Conservation (phyloP, 2,329 filamentous ascomycete genomes). For the Talaromyces sp. region DNA sequence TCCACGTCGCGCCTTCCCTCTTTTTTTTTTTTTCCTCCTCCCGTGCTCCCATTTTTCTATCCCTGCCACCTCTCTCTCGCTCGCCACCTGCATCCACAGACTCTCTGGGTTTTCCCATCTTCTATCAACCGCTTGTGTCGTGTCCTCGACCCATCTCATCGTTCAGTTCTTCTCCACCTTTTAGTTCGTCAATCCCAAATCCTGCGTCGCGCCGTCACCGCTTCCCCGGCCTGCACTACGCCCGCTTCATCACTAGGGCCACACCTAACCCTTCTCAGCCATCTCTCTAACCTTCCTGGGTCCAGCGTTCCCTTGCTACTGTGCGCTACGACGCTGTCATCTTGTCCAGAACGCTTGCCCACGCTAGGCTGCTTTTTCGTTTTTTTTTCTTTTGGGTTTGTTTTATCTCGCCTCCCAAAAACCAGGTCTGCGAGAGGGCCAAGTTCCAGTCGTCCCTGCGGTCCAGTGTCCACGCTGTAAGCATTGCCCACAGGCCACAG, state of each 20-base stretch:
- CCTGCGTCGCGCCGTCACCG: conserved; percentile 19
- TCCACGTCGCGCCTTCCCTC: background rate
- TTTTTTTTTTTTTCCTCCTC: conserved; percentile 5
- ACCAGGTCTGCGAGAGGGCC: background rate
- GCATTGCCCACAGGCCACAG: background rate
- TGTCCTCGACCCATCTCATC: background rate
- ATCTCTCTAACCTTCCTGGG: conserved; percentile 7
- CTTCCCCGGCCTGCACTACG: conserved; percentile 32
- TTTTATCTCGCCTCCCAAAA: background rate
- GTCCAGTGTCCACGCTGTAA: background rate
- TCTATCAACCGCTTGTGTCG: background rate
- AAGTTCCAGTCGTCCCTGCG: background rate
- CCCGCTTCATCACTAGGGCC: conserved; percentile 26
- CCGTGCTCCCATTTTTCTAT: background rate
- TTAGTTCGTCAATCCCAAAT: conserved; percentile 3
- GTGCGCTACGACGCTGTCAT: conserved; percentile 13
- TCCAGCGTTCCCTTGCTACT: conserved; percentile 7
- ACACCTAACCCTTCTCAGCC: conserved; percentile 20
- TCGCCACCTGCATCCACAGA: background rate
- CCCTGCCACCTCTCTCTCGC: background rate
- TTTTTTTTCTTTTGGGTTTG: background rate
- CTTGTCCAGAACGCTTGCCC: conserved; percentile 5
- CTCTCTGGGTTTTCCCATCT: background rate
- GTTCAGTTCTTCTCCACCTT: conserved; percentile 1
- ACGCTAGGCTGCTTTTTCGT: conserved; percentile 1